Evolutionary conservation across 1,139 yeast genomes (phyloP).

Genomic region (Candida sp.): DNA sequence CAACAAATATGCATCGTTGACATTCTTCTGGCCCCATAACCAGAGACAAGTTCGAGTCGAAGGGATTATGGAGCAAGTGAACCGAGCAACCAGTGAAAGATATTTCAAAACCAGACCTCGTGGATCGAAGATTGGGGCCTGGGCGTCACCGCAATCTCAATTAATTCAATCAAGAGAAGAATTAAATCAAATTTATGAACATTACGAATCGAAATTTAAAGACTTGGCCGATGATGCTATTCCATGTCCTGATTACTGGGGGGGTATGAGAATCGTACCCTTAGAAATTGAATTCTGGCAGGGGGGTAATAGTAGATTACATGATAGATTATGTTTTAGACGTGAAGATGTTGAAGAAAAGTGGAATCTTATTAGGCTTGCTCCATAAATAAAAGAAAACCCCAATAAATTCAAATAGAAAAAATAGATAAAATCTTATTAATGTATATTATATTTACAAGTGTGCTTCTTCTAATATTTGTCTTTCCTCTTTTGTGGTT

Average conservation of each 20-base stretch:
- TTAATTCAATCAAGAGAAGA: slow-evolving; percentile 55
- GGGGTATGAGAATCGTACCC: slow-evolving; percentile 87
- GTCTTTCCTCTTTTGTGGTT: slow-evolving; percentile 13
- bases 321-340: slow-evolving; percentile 80
- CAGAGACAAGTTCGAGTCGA: slow-evolving; percentile 95
- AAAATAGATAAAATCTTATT: background rate
- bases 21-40: slow-evolving; percentile 89
- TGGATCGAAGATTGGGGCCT: slow-evolving; percentile 92
- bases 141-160: slow-evolving; percentile 91
- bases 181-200: slow-evolving; percentile 51
- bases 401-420: background rate
- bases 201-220: slow-evolving; percentile 55
- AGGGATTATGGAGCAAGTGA: slow-evolving; percentile 74
- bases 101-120: slow-evolving; percentile 88
- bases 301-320: slow-evolving; percentile 86
- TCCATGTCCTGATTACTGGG: slow-evolving; percentile 95
- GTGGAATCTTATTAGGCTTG: slow-evolving; percentile 70
- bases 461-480: background rate
- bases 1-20: slow-evolving; percentile 78
- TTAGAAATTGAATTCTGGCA: slow-evolving; percentile 96
- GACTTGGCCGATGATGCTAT: slow-evolving; percentile 55
- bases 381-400: slow-evolving; percentile 48
- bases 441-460: background rate
- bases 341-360: slow-evolving; percentile 45
- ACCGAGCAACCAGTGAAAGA: slow-evolving; percentile 68